Percentiles rank a stretch among this genome's conserved stretches.
Evolutionary conservation across 345 rosid genomes (phyloP).

Genomic region (Pistacia atlantica): DNA sequence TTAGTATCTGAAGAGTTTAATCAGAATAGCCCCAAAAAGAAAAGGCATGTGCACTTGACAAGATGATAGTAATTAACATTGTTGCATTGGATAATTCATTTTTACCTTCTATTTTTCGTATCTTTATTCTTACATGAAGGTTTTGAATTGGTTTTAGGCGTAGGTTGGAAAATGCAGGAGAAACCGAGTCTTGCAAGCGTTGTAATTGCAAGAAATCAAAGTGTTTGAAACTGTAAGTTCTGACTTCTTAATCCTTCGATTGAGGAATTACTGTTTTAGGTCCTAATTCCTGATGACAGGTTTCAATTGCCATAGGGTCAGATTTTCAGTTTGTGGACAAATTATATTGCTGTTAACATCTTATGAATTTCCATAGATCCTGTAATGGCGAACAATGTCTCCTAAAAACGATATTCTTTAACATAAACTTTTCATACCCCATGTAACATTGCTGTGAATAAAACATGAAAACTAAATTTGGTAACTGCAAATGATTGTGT

Average conservation of each 20-base stretch:
- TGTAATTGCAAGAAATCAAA: conserved; percentile 96
- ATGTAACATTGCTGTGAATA: neutral
- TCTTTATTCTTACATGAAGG: neutral
- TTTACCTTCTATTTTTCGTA: neutral
- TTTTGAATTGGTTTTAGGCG: conserved; percentile 47
- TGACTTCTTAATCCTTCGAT: conserved; percentile 4
- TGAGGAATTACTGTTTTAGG: neutral
- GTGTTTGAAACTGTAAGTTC: conserved; percentile 96
- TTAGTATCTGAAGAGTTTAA: conserved; percentile 55
- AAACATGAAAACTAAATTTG: neutral
- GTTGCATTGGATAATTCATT: neutral
- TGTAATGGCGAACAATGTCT: neutral
- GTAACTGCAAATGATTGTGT: neutral
- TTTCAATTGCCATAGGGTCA: neutral
- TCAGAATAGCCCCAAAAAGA: conserved; percentile 79
- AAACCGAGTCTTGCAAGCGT: conserved; percentile 77
- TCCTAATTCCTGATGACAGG: neutral
- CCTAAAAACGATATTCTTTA: neutral
- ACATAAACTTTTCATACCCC: neutral
- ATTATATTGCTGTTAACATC: neutral
- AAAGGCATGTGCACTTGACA: conserved; percentile 47
- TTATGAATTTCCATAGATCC: neutral
- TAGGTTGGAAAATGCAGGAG: conserved; percentile 61
- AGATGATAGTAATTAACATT: conserved; percentile 5
- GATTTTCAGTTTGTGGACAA: neutral